These are phyloP conservation scores for Globisporangium radiosum DNA, from an alignment of 352 stramenopile species.

Conservation along the genomic window DNA sequence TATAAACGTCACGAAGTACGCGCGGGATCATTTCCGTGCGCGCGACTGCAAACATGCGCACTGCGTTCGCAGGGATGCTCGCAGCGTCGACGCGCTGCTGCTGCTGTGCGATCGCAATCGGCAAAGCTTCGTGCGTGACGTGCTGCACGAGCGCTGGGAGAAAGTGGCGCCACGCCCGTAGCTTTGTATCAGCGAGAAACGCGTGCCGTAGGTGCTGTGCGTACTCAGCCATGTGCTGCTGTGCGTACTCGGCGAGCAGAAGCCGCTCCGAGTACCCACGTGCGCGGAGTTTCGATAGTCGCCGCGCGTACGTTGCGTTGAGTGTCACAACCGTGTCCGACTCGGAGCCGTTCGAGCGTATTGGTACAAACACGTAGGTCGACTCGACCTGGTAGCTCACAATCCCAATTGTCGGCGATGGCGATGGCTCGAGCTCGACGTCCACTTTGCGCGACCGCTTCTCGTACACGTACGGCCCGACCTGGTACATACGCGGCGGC, in stretches of 20 bases:
- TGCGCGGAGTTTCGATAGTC: slow-evolving; percentile 34
- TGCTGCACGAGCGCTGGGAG: slow-evolving; percentile 26
- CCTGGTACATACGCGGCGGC: slow-evolving; percentile 30
- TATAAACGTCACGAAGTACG: slow-evolving; percentile 53
- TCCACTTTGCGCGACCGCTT: slow-evolving; percentile 52
- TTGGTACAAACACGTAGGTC: slow-evolving; percentile 34
- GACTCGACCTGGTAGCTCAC: slow-evolving; percentile 48
- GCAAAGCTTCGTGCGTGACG: slow-evolving; percentile 30
- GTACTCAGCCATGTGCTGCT: slow-evolving; percentile 40
- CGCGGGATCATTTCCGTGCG: slow-evolving; percentile 51
- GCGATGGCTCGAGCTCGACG: slow-evolving; percentile 26
- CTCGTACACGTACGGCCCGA: slow-evolving; percentile 67
- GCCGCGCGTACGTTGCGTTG: slow-evolving; percentile 54
- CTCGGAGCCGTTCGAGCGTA: slow-evolving; percentile 61
- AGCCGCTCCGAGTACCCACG: slow-evolving; percentile 50
- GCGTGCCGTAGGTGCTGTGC: slow-evolving; percentile 26
- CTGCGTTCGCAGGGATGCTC: slow-evolving; percentile 35
- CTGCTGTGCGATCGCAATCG: slow-evolving; percentile 32
- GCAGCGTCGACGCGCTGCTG: slow-evolving; percentile 33
- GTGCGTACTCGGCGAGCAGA: slow-evolving; percentile 51
- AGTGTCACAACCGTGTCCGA: slow-evolving; percentile 43
- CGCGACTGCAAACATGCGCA: slow-evolving; percentile 39
- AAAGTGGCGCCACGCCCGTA: slow-evolving; percentile 38
- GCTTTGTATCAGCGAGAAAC: slow-evolving; percentile 58
- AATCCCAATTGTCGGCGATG: slow-evolving; percentile 18